Evolutionary conservation across 192 early-diverging fungal species (phyloP), one percentile per base, ranked within the genome.

Genomic region (Coemansia sp.): DNA sequence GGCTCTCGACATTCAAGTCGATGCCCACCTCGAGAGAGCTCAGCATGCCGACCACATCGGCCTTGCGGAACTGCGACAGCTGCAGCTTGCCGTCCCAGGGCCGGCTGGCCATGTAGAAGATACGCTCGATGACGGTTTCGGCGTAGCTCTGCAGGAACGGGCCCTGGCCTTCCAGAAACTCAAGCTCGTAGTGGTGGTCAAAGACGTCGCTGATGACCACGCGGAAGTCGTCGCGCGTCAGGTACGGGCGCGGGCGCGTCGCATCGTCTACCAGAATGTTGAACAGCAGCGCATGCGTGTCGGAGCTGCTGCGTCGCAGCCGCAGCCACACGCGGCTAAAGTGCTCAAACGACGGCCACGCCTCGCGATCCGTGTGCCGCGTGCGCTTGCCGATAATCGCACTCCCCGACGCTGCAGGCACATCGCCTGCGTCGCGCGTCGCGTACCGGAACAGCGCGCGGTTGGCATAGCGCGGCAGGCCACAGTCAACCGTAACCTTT

Each of bases 81-180:
- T 83, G 82, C 82, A 98, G 87, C 21, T 72, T 71, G n/a, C 90
- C 84, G 58, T 80, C 81, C 60, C 79, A 81, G 35, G 86, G 80
- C 30, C 84, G 73, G 6, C 78, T 69, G 58, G 85, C 88, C 10
- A 69, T 72, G 61, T 93, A 98, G 63, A 91, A 96, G 43, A 96
- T 82, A 11, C 94, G 80, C 49, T 88, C 85, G 33, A 92, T 84
- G 8, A 98, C 93, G 3, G 94, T 95, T 57, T 96, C 93, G 20
- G 88, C 88, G 55, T 96, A 97, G 28, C 89, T 83, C 45, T 85
- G 83, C 60, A 92, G 86, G 68, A 96, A 96, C 11, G 93, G 81
- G 19, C 84, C 78, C 69, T 93, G 86, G 21, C 81, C 77, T 11
- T 84, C 73, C 47, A 97, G 69, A 63, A 94, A 96, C 64, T 89